Percentiles rank a stretch among this genome's conserved stretches.
Conservation (phyloP, 805 yeast species). For the Pichia thaimueangensis region DNA sequence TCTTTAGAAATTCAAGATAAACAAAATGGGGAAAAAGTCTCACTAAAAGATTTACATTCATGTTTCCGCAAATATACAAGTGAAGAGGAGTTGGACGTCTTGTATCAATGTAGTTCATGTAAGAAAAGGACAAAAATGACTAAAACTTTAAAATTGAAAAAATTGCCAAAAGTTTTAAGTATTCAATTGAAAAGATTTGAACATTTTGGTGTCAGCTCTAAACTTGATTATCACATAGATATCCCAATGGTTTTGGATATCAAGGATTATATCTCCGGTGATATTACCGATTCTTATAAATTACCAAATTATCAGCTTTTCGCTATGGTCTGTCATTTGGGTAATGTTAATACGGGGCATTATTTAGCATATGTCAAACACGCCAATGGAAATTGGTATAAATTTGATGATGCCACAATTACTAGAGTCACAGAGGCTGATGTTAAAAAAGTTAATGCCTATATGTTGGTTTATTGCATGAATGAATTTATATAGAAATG, state of each 20-base stretch:
- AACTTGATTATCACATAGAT: constrained; percentile 67
- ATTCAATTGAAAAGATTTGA: constrained; percentile 81
- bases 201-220: constrained; percentile 54
- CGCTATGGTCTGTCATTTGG: constrained; percentile 84
- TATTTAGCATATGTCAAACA: constrained; percentile 75
- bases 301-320: constrained; percentile 61
- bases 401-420: constrained; percentile 84
- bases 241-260: constrained; percentile 72
- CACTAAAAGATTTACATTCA: constrained; percentile 39
- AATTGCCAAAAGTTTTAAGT: constrained; percentile 70
- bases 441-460: constrained; percentile 70
- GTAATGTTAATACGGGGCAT: constrained; percentile 94
- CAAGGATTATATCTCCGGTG: constrained; percentile 43
- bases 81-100: constrained; percentile 68
- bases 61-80: constrained; percentile 75
- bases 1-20: constrained; percentile 63
- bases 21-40: constrained; percentile 16
- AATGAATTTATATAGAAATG: constrained; percentile 30
- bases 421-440: constrained; percentile 56
- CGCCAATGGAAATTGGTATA: constrained; percentile 76
- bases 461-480: constrained; percentile 64
- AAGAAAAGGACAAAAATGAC: constrained; percentile 54
- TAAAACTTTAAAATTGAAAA: constrained; percentile 63
- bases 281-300: background rate
- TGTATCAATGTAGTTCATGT: constrained; percentile 68